A percentile compares a stretch with the other conserved stretches of the same genome.
These are phyloP conservation scores for Phytophthora sansomeana DNA, from an alignment of 352 stramenopile species.

Conservation along the genomic window DNA sequence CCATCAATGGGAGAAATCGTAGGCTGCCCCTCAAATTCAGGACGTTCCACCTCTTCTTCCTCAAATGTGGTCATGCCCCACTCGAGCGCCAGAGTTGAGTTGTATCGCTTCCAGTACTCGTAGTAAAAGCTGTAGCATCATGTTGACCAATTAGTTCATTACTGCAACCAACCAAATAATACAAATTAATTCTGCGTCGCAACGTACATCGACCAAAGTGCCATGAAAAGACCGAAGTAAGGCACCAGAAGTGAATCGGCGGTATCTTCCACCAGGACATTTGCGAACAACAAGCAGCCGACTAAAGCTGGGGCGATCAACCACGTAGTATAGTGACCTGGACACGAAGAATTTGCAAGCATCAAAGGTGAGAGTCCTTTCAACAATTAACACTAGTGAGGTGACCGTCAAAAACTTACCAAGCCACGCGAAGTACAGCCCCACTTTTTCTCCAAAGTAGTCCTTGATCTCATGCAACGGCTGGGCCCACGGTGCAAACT, in stretches of 20 bases:
- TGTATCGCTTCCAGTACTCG: slow-evolving; percentile 86
- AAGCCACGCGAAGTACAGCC: slow-evolving; percentile 98
- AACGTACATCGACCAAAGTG: slow-evolving; percentile 73
- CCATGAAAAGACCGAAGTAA: slow-evolving; percentile 87
- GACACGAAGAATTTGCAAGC: background rate
- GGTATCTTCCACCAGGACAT: slow-evolving; percentile 68
- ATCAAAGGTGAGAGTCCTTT: background rate
- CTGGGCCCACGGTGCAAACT: slow-evolving; percentile 63
- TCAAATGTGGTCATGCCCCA: slow-evolving; percentile 83
- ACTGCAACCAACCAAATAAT: background rate
- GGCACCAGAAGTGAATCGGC: slow-evolving; percentile 69
- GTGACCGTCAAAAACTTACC: slow-evolving; percentile 42
- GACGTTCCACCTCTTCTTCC: slow-evolving; percentile 72
- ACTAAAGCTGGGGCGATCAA: slow-evolving; percentile 93
- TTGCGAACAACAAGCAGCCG: slow-evolving; percentile 89
- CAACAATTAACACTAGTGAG: background rate
- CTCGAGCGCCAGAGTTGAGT: slow-evolving; percentile 71
- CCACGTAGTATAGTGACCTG: slow-evolving; percentile 94
- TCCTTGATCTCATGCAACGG: slow-evolving; percentile 74
- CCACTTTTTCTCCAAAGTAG: slow-evolving; percentile 92
- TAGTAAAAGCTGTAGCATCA: slow-evolving; percentile 64
- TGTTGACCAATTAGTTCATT: background rate
- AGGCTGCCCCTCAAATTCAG: slow-evolving; percentile 75
- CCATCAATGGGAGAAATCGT: slow-evolving; percentile 81
- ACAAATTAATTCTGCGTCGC: background rate